These are phyloP conservation scores for Ajuga reptans DNA, from an alignment of 305 asterid genomes.

Conservation along the genomic window DNA sequence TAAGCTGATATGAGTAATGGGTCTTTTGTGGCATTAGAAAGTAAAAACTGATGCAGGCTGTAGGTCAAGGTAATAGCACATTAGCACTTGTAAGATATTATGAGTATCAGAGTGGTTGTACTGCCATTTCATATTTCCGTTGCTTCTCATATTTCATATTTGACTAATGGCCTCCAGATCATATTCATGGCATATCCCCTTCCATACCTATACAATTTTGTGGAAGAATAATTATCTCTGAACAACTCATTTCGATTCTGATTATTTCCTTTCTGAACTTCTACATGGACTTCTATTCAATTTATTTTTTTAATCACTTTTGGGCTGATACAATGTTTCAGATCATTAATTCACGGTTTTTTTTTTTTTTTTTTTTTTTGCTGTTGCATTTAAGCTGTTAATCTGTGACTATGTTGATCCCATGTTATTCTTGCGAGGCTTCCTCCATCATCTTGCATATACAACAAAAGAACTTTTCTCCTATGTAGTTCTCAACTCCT, in stretches of 20 bases:
- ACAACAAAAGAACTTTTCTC: background rate
- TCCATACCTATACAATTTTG: background rate
- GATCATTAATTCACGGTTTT: background rate
- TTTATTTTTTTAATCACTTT: background rate
- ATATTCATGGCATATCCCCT: background rate
- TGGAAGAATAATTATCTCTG: background rate
- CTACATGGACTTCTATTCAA: background rate
- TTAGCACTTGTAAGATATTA: background rate
- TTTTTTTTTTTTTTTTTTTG: background rate
- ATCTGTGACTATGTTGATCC: background rate
- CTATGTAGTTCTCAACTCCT: background rate
- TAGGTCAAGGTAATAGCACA: background rate
- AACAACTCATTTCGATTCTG: background rate
- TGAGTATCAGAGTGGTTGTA: slow-evolving; percentile 2
- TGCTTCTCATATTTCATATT: background rate
- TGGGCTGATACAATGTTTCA: background rate
- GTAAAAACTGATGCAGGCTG: slow-evolving; percentile 6
- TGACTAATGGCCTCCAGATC: background rate
- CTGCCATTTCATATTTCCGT: background rate
- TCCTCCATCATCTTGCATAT: slow-evolving; percentile 1
- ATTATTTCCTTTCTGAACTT: background rate
- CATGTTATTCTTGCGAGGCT: background rate
- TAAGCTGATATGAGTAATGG: background rate
- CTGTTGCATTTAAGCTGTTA: background rate
- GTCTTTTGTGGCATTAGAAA: background rate